A percentile compares a stretch with the other conserved stretches of the same genome.
phyloP scores from a whole-genome alignment of 2,329 filamentous ascomycete genomes.

The Dothistroma pini region DNA sequence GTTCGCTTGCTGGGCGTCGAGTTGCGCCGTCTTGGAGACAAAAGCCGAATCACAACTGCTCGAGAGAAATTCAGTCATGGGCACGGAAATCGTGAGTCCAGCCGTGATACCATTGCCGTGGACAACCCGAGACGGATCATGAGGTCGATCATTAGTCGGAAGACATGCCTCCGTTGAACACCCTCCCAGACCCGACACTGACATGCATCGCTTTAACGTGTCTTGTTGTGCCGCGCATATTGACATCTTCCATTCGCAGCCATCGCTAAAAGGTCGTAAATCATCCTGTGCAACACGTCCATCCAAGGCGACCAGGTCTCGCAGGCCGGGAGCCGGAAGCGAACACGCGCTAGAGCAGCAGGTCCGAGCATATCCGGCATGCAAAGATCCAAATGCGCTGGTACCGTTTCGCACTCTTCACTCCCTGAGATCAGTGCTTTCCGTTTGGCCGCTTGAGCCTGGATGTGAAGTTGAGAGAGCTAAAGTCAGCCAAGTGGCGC shows the following conservation, averaged over 20 bases:
- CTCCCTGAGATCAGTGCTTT: background rate
- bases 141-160: background rate
- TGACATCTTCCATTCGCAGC: background rate
- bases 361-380: constrained; percentile 4
- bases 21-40: background rate
- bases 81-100: background rate
- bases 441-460: background rate
- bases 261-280: background rate
- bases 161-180: background rate
- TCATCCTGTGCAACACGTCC: background rate
- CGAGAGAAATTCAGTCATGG: background rate
- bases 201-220: background rate
- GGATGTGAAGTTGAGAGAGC: background rate
- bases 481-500: background rate
- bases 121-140: background rate
- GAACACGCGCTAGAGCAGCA: background rate
- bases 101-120: background rate
- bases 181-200: background rate
- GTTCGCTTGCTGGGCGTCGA: background rate
- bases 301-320: background rate
- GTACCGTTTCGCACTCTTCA: background rate
- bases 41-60: background rate
- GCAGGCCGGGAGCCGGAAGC: background rate
- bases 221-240: background rate
- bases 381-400: background rate